Base-by-base conservation (phyloP, 1,284 basidiomycete genomes). In the Leccinum pallidistipes region DNA sequence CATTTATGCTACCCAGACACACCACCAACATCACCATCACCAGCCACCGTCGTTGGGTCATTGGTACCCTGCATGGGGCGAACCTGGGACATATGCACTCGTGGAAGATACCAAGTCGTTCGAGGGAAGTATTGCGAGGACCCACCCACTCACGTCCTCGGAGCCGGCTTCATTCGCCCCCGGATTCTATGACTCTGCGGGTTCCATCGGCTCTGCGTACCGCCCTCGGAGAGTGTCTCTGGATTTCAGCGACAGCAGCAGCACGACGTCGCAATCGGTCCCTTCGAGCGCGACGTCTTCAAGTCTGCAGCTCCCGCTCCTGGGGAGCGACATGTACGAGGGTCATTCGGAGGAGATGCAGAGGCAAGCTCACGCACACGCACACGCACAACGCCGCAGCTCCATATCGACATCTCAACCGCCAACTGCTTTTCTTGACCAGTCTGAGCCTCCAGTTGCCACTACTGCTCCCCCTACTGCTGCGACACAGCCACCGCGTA, bases 301-400 rank as follows among this genome's bases (percentile, higher is more conserved):
- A 1, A 77, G 63, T 31, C 71, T 76, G 10, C 79, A 82, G 64
- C 76, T 82, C 21, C 80, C 80, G 6, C 65, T 79, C 12, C 63
- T 71, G 1, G 64, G 58, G 4, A 63, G 24, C 31, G 73, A 74
- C 38, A 58, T 72, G 29, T 72, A 61, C 24, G 64, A 71, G 9
- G 14, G 36, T 21, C 55, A 27, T 24, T 32, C 68, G 12, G 72
- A 71, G n/a, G 67, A 74, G 12, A 58, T 65, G 31, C 70, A 63
- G 8, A 57, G 60, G 5, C 63, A 71, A 21, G 11, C 57, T 1
- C 64, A 67, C 18, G 36, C 36, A 16, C 5, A 21, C 18, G 45
- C 45, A 50, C 63, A 68, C 21, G 3, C 21, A 21, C 21, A 21
- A 8, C 64, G 65, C 10, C 66, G 60, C 52, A 56, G 57, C 52